Evolutionary conservation across 805 yeast species (phyloP).

Genomic region (Diddensiella caesifluorescens): DNA sequence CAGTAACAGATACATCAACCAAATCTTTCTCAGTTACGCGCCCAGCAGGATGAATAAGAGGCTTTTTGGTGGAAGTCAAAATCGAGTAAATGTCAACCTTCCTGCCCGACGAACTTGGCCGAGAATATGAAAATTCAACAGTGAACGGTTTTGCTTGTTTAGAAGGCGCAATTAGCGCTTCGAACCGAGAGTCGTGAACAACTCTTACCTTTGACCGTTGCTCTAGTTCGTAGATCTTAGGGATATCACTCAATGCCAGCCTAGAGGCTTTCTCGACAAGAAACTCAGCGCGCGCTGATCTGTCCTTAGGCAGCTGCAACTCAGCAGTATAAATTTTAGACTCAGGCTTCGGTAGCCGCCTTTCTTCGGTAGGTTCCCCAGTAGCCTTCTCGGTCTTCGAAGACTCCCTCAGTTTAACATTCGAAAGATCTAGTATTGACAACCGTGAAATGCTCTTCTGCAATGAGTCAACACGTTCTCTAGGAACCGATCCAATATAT

Average conservation of each 20-base stretch:
- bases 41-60: constrained; percentile 8
- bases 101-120: no score
- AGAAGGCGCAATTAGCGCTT: constrained; percentile 48
- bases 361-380: constrained; percentile 17
- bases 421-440: constrained; percentile 66
- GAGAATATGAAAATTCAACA: constrained; percentile 32
- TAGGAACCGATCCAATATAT: constrained; percentile 64
- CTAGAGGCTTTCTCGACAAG: constrained; percentile 42
- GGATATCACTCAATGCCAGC: constrained; percentile 35
- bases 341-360: constrained; percentile 19
- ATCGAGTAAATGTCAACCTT: constrained; percentile 31
- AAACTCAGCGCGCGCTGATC: no score
- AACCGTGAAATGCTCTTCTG: constrained; percentile 48
- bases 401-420: constrained; percentile 39
- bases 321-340: no score
- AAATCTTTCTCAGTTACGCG: constrained; percentile 18
- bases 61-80: constrained; percentile 21
- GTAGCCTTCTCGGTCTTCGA: constrained; percentile 5
- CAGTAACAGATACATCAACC: constrained; percentile 25
- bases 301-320: constrained; percentile 16
- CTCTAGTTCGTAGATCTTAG: constrained; percentile 32
- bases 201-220: constrained; percentile 36
- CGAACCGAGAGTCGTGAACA: constrained; percentile 55
- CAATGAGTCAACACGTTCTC: constrained; percentile 48
- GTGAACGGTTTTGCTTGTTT: constrained; percentile 36